phyloP scores from a whole-genome alignment of 2,329 filamentous ascomycete genomes.

The Clathrospora elynae region DNA sequence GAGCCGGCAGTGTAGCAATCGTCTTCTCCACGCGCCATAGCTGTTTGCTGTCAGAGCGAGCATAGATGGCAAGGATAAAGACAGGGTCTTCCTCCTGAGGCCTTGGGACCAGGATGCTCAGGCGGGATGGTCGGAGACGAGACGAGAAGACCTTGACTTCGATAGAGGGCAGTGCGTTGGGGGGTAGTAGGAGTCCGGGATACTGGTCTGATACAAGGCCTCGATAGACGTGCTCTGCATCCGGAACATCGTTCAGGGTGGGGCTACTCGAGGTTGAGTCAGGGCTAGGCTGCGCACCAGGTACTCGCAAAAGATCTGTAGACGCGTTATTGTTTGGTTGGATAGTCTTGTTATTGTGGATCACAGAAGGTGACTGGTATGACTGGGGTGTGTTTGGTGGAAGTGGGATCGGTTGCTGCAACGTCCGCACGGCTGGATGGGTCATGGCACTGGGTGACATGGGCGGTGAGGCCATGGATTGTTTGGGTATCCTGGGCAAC shows the following conservation, averaged over 20 bases:
- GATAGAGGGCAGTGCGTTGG: conserved; percentile 85
- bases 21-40: conserved; percentile 97
- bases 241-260: conserved; percentile 38
- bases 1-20: conserved; percentile 74
- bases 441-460: conserved; percentile 67
- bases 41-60: conserved; percentile 74
- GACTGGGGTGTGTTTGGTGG: conserved; percentile 71
- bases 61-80: conserved; percentile 86
- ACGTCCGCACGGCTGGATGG: conserved; percentile 70
- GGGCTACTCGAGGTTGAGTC: conserved; percentile 39
- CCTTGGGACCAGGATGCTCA: conserved; percentile 79
- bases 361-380: conserved; percentile 59
- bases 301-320: conserved; percentile 36
- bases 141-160: conserved; percentile 89
- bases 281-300: conserved; percentile 42
- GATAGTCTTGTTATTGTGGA: conserved; percentile 45
- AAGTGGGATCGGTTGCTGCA: conserved; percentile 73
- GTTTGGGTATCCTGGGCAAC: conserved; percentile 61
- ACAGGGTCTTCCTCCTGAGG: conserved; percentile 90
- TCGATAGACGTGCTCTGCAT: conserved; percentile 65
- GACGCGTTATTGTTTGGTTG: conserved; percentile 33
- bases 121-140: conserved; percentile 87
- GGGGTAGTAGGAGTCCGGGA: conserved; percentile 81
- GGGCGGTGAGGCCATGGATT: conserved; percentile 66
- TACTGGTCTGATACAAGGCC: conserved; percentile 85